Base-by-base conservation (phyloP, 2,329 filamentous ascomycete species). In the Macrophomina pseudophaseolina region DNA sequence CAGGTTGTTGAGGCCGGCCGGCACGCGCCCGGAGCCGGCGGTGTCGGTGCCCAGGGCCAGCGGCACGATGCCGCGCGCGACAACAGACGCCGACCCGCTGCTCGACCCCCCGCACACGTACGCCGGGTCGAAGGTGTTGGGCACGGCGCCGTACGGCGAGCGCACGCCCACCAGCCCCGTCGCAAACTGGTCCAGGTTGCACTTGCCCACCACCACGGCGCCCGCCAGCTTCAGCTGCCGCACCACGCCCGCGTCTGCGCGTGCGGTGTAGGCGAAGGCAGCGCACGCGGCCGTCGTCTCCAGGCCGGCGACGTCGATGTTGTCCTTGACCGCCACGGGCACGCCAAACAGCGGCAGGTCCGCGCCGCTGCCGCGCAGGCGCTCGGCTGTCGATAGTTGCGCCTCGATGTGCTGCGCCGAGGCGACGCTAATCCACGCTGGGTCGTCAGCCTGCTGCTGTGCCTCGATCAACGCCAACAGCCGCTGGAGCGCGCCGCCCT, bases 111-210 rank as follows among this genome's bases (percentile, higher is more conserved):
- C 84, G 66, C 80, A 82, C 49, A 85, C 81, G 46, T 80, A 79
- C 4, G 77, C 71, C 30, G 74, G 71, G 67, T 78, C 74, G 72
- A 79, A 85, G 0, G 84, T 75, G 68, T 83, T 86, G n/a, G 81
- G 76, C 1, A 84, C 82, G 16, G 80, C 80, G 1, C 85, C 86
- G 68, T 83, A 85, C 0, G 85, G 83, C 0, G 84, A 86, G 38
- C 85, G 80, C 54, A 82, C 84, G 28, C 85, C 86, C 14, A 81
- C 83, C 5, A 88, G 78, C 0, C 86, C 86, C 1, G 85, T 87
- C 8, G 85, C 86, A 7, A 88, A 79, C 73, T 88, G 85, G 71
- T 88, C 86, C 66, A 88, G 79, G 68, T 86, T 87, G 0, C 82
- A 80, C 72, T 87, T 88, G 33, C 83, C 85, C 1, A 87, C 75